Evolutionary conservation across 2,329 filamentous ascomycete genomes (phyloP), one percentile per base, ranked within the genome.

Genomic region (Arthroderma sp.): DNA sequence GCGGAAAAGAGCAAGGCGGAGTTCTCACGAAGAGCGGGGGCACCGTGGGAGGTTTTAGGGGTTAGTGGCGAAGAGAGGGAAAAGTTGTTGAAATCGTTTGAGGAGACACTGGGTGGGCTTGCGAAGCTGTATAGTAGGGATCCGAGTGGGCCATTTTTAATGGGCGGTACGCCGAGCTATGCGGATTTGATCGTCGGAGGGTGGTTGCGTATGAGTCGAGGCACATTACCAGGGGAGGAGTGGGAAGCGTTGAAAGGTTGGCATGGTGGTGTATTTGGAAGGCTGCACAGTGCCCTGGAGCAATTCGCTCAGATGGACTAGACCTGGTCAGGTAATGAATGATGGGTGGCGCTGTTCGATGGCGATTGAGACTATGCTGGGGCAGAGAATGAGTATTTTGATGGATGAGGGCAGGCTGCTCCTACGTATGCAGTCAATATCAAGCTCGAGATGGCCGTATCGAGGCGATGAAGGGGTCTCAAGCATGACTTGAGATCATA

Each of bases 141-240:
- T 40, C 38, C 50, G 0, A 57, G 48, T 8, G 73, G 73, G 5
- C 70, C 72, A 0, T 78, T 72, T 40, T 22, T 78, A 1, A 58
- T 74, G 2, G 74, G 73, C 0, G 40, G 49, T 1, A 53, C 50
- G 53, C 62, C 65, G 1, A 69, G 53, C 38, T 77, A 78, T 61
- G 74, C 72, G 1, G 76, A 79, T 52, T 53, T 77, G 1, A 74
- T 78, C 31, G 67, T 79, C 1, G 75, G 74, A 1, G 72, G 60
- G 0, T 79, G 75, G 75, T 45, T 78, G 55, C 61, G 64, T 4
- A 72, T 75, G 67, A 40, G 40, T 15, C 42, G 36, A 36, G 32
- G 11, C 36, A 45, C 43, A 10, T 36, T 42, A 31, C 15, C 15
- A 39, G 15, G 15, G 15, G 15, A 22, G 15, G 42, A 28, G 38